Evolutionary conservation across 2,329 filamentous ascomycete species (phyloP), one percentile per base, ranked within the genome.

Genomic region (Hypoxylon sp.): DNA sequence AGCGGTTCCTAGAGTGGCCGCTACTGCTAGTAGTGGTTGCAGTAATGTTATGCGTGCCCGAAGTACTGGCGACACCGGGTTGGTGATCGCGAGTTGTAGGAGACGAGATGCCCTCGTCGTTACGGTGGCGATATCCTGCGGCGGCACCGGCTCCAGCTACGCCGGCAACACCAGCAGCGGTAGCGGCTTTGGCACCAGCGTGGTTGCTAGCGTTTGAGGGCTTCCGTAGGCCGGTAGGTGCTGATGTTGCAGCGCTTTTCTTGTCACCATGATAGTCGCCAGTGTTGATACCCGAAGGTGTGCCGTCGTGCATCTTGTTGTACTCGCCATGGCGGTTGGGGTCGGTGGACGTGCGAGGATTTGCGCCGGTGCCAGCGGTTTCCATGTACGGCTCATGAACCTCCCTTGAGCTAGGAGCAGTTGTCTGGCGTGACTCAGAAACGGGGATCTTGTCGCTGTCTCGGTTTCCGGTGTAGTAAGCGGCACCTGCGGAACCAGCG

Each of bases 61-160:
- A 9, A 2, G 51, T 4, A 3, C 46, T 48, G 13, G 48, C 37
- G 9, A 50, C 37, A 8, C 35, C 26, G 1, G 46, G 31, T 19
- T 60, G 51, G 3, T 33, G 13, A 24, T 37, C 24, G 47, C 51
- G 60, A 11, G 48, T 14, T 1, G 53, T 11, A n/a, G 53, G 8
- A 14, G 55, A 37, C 9, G 64, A 17, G 8, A 13, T 24, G 24
- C 37, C 11, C 2, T 26, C 19, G 17, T 50, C 37, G 14, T 53
- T 26, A 6, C n/a, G 17, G 46, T 37, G 13, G 35, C 52, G 53
- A 26, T 55, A 26, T 8, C 37, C 57, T 5, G 46, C 59, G 5
- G 50, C 63, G 1, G 63, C 63, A 2, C 44, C 62, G 10, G 48
- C 58, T 13, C 66, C 61, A 5, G 33, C 48, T 51, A 60, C 59